Percentiles rank a stretch among this genome's conserved stretches.
Evolutionary conservation across 2,329 filamentous ascomycete species (phyloP).

Genomic region (Aspergillus terreus): DNA sequence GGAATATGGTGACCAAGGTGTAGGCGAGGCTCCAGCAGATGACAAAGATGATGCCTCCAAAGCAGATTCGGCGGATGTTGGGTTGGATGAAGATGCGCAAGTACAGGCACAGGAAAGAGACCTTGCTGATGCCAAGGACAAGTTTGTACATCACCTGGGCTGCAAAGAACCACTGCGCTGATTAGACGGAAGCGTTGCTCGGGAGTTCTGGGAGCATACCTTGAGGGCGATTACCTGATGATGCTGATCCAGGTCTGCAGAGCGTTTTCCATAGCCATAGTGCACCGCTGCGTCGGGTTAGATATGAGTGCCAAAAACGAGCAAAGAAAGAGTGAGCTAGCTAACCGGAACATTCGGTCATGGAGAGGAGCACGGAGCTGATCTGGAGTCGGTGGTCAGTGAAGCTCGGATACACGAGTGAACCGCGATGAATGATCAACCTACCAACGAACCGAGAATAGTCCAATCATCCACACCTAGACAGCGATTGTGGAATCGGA

Average conservation of each 20-base stretch:
- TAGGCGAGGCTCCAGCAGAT: conserved; percentile 14
- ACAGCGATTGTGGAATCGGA: conserved; percentile 14
- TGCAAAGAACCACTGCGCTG: conserved; percentile 43
- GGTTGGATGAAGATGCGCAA: conserved; percentile 48
- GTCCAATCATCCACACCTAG: conserved; percentile 22
- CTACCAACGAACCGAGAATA: conserved; percentile 18
- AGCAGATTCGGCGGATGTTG: conserved; percentile 46
- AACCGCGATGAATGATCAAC: not conserved
- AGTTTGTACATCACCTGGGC: conserved; percentile 55
- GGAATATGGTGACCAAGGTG: conserved; percentile 19
- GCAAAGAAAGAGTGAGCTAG: not conserved
- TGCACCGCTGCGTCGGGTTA: conserved; percentile 18
- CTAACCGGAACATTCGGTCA: conserved; percentile 13
- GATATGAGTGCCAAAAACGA: not conserved
- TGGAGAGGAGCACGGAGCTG: conserved; percentile 13
- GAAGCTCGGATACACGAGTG: not conserved
- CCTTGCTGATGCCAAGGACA: conserved; percentile 52
- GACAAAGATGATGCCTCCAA: conserved; percentile 19
- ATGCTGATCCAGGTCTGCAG: conserved; percentile 15
- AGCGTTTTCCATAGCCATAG: conserved; percentile 29
- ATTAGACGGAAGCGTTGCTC: not conserved
- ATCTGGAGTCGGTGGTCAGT: conserved; percentile 2
- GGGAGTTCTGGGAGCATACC: not conserved
- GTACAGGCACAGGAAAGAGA: conserved; percentile 53
- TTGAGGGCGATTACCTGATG: conserved; percentile 24